Conservation (phyloP, 148 eudicot genomes). For the Beta vulgaris region DNA sequence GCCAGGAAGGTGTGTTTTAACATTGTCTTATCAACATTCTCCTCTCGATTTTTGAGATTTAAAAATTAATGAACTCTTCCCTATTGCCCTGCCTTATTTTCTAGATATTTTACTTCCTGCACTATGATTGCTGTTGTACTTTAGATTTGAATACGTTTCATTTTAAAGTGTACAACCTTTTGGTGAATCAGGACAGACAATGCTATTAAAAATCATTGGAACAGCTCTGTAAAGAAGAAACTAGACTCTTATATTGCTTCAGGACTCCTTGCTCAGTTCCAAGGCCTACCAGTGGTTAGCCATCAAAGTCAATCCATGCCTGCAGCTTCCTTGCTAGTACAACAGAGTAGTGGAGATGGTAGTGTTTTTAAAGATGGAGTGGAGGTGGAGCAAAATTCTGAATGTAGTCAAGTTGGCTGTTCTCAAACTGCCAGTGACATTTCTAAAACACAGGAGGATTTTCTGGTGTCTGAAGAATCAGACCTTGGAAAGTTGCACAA, state of each 20-base stretch:
- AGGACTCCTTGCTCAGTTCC: slow-evolving; percentile 78
- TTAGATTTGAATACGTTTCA: neutral
- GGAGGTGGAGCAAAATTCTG: slow-evolving; percentile 68
- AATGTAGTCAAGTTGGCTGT: slow-evolving; percentile 71
- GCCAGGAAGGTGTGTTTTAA: slow-evolving; percentile 69
- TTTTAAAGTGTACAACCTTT: slow-evolving; percentile 28
- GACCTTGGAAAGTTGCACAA: slow-evolving; percentile 36
- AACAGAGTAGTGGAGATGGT: slow-evolving; percentile 34
- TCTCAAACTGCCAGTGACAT: slow-evolving; percentile 56
- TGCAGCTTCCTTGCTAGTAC: slow-evolving; percentile 38
- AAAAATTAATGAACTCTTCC: neutral
- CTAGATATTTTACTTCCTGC: neutral
- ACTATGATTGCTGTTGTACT: neutral
- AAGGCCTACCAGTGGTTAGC: slow-evolving; percentile 51
- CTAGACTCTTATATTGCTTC: slow-evolving; percentile 76
- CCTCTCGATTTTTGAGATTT: neutral
- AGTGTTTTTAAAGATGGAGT: slow-evolving; percentile 42
- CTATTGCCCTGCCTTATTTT: neutral
- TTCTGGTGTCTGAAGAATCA: slow-evolving; percentile 42
- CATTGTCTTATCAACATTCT: neutral
- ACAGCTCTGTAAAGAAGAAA: slow-evolving; percentile 96
- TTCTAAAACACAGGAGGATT: slow-evolving; percentile 44
- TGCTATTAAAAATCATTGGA: slow-evolving; percentile 97
- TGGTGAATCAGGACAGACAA: slow-evolving; percentile 81
- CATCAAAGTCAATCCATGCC: slow-evolving; percentile 47